phyloP scores from a whole-genome alignment of 2,329 filamentous ascomycete genomes.

The Alternaria conjuncta region DNA sequence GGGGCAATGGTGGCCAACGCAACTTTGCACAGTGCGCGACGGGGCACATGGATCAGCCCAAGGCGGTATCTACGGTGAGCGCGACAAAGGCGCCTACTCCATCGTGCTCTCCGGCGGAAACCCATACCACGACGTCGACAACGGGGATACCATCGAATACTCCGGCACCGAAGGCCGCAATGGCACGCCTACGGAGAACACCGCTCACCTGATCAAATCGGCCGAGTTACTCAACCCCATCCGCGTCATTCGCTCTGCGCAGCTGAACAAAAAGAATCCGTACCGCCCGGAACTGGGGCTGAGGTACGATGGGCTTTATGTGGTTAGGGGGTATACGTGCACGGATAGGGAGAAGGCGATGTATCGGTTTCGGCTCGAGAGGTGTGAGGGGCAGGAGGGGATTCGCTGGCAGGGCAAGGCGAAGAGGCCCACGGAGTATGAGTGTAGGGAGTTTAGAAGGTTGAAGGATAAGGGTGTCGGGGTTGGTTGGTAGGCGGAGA shows the following conservation, averaged over 20 bases:
- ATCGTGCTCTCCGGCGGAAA: constrained; percentile 59
- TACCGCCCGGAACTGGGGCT: constrained; percentile 58
- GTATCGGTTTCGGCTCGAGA: constrained; percentile 57
- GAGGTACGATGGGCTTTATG: constrained; percentile 66
- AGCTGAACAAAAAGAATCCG: constrained; percentile 43
- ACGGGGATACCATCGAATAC: constrained; percentile 59
- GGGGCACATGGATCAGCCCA: constrained; percentile 60
- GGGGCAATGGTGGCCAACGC: constrained; percentile 63
- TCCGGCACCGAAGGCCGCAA: constrained; percentile 57
- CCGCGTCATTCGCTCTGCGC: constrained; percentile 59
- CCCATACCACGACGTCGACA: constrained; percentile 58
- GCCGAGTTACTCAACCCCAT: constrained; percentile 47
- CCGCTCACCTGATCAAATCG: constrained; percentile 53
- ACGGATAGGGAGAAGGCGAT: constrained; percentile 51
- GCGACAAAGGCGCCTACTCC: constrained; percentile 57
- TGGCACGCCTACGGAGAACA: constrained; percentile 46
- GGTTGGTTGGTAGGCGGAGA: neutral
- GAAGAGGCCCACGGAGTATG: constrained; percentile 51
- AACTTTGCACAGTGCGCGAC: constrained; percentile 58
- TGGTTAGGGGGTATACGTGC: constrained; percentile 49
- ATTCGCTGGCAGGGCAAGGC: constrained; percentile 54
- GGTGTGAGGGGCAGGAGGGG: constrained; percentile 53
- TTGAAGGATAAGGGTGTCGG: constrained; percentile 21
- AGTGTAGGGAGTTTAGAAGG: constrained; percentile 29
- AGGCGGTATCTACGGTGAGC: constrained; percentile 58